These are phyloP conservation scores for Skeletonema potamos DNA, from an alignment of 108 stramenopile genomes.

Conservation along the genomic window DNA sequence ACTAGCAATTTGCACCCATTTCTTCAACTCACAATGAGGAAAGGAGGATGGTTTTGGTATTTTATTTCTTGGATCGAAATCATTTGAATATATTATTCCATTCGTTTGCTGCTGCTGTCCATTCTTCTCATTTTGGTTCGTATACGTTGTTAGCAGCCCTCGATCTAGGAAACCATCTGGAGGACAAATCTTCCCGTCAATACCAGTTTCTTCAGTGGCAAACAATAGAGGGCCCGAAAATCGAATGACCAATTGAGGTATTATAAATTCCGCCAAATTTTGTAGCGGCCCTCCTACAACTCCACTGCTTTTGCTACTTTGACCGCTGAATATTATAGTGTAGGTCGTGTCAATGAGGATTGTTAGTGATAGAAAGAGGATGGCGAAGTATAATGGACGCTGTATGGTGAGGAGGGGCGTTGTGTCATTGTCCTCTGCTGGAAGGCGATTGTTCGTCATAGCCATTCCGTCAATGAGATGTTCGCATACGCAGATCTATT, in stretches of 20 bases:
- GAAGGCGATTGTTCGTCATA: no score
- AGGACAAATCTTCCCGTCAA: neutral
- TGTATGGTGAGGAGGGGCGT: neutral
- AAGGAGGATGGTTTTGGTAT: neutral
- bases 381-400: neutral
- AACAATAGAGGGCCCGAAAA: neutral
- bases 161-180: neutral
- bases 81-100: neutral
- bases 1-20: neutral
- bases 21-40: conserved; percentile 12
- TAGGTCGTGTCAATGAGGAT: neutral
- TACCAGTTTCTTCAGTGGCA: neutral
- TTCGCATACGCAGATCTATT: no score
- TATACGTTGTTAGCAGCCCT: neutral
- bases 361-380: neutral
- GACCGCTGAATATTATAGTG: no score
- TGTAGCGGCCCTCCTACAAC: neutral
- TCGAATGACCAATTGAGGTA: neutral
- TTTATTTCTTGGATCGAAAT: conserved; percentile 9
- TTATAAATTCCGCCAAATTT: neutral
- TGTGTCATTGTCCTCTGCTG: neutral
- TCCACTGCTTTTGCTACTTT: neutral
- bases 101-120: no score
- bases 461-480: no score
- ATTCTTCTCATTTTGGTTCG: neutral